Evolutionary conservation across 2,329 filamentous ascomycete genomes (phyloP).

Genomic region (Trichoderma afroharzianum): DNA sequence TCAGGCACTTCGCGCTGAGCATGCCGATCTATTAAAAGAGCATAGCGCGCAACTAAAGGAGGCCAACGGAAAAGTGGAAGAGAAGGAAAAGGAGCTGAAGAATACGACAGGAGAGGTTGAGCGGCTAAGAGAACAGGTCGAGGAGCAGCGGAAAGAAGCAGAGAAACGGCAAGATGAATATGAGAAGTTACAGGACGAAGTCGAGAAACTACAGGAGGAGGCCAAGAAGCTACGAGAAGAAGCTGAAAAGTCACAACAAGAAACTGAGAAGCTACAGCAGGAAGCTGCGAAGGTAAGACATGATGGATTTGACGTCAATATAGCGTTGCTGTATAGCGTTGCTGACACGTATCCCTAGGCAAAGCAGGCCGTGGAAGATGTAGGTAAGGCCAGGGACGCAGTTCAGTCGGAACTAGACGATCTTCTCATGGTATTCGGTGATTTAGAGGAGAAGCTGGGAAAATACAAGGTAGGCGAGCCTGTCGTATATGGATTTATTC

Average conservation of each 20-base stretch:
- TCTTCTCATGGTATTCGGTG: slow-evolving; percentile 74
- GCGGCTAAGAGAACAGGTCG: slow-evolving; percentile 23
- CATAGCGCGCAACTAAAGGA: slow-evolving; percentile 32
- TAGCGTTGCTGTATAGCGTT: neutral
- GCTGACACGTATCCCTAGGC: slow-evolving; percentile 24
- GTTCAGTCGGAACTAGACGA: slow-evolving; percentile 75
- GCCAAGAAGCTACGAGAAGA: slow-evolving; percentile 27
- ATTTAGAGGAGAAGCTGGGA: slow-evolving; percentile 72
- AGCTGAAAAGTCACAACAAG: slow-evolving; percentile 22
- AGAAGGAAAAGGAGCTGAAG: slow-evolving; percentile 29
- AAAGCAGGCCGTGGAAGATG: slow-evolving; percentile 34
- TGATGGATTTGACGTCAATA: neutral
- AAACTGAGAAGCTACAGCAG: slow-evolving; percentile 23
- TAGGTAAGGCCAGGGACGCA: slow-evolving; percentile 59
- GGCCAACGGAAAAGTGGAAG: slow-evolving; percentile 23
- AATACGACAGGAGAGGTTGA: slow-evolving; percentile 22
- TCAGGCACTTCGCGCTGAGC: slow-evolving; percentile 46
- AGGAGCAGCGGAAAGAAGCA: slow-evolving; percentile 24
- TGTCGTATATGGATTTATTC: neutral
- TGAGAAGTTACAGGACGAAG: slow-evolving; percentile 24
- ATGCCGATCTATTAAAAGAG: slow-evolving; percentile 34
- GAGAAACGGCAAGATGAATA: slow-evolving; percentile 20
- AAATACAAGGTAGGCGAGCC: slow-evolving; percentile 63
- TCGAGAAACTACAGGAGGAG: slow-evolving; percentile 1
- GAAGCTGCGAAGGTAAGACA: slow-evolving; percentile 28